phyloP scores from a whole-genome alignment of 495 filamentous ascomycete genomes.

The Halenospora varia region DNA sequence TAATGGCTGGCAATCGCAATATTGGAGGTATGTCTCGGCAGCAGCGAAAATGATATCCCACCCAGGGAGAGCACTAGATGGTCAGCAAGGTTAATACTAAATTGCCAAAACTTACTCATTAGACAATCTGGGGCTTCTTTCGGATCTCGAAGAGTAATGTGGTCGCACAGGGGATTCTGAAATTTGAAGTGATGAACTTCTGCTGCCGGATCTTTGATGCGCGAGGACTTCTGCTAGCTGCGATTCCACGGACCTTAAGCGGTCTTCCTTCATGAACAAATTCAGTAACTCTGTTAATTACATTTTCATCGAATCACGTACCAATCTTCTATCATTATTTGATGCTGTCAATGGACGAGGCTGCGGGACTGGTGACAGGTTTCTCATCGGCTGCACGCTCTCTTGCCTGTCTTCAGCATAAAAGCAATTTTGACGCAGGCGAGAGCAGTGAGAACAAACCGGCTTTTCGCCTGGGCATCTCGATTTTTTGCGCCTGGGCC shows the following conservation, averaged over 20 bases:
- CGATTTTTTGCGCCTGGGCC: slow-evolving; percentile 41
- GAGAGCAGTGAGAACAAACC: slow-evolving; percentile 40
- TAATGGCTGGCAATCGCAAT: slow-evolving; percentile 44
- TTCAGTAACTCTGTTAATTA: background rate
- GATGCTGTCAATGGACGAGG: background rate
- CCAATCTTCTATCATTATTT: background rate
- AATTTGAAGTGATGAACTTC: slow-evolving; percentile 8
- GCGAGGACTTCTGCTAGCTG: slow-evolving; percentile 35
- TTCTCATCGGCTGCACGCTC: slow-evolving; percentile 12
- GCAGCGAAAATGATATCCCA: slow-evolving; percentile 38
- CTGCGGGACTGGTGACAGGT: slow-evolving; percentile 14
- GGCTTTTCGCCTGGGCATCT: slow-evolving; percentile 47
- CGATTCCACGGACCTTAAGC: slow-evolving; percentile 36
- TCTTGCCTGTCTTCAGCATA: slow-evolving; percentile 39
- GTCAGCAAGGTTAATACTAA: background rate
- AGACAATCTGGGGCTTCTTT: slow-evolving; percentile 13
- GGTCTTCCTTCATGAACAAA: slow-evolving; percentile 33
- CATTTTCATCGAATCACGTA: background rate
- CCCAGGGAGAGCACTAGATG: slow-evolving; percentile 26
- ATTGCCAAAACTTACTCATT: slow-evolving; percentile 26
- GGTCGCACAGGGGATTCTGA: slow-evolving; percentile 3
- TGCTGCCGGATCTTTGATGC: slow-evolving; percentile 6
- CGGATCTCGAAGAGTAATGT: background rate
- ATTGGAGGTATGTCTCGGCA: slow-evolving; percentile 38
- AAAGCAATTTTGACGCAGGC: slow-evolving; percentile 37